Evolutionary conservation across 2,329 filamentous ascomycete genomes (phyloP), one percentile per base, ranked within the genome.

Genomic region (Phaeoacremonium minimum): DNA sequence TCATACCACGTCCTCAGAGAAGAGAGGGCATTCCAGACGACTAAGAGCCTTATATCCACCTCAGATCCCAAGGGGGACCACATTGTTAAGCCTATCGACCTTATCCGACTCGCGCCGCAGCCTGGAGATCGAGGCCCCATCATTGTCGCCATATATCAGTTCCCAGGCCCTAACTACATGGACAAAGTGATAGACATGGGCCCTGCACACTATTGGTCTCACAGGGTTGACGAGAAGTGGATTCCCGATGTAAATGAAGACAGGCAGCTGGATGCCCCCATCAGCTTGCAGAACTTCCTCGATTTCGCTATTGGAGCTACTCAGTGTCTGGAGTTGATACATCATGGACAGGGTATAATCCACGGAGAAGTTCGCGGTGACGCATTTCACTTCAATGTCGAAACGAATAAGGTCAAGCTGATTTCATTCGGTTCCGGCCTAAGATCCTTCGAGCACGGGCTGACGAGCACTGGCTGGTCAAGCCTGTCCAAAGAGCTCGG

Each of bases 351-450:
- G 40, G 83, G 87, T 42, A 80, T 89, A 39, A 83, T 95, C 2
- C 91, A 96, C 50, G 91, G 91, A 30, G 91, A 97, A 61, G 83
- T 97, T 34, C 77, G 91, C 18, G 86, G 83, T 5, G 91, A 97
- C 60, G 85, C 89, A 1, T 96, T 96, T 52, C 88, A 96, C 55
- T 95, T 87, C 66, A 85, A 86, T 49, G 56, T 67, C 12, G 77
- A 88, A 31, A 77, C 77, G 2, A 79, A 80, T 38, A 67, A 71
- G 38, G 88, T 96, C 45, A 87, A 85, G 54, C 72, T 95, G 44
- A 76, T 87, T 44, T 88, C 87, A 37, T 89, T 94, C 55, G 91
- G 91, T 11, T 91, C 87, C 11, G 91, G 91, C 4, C 71, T 89
- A 30, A 75, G 88, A 36, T 87, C 88, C 0, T 96, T 96, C 47